Conservation (phyloP, 495 filamentous ascomycete genomes). For the Xylaria grammica region DNA sequence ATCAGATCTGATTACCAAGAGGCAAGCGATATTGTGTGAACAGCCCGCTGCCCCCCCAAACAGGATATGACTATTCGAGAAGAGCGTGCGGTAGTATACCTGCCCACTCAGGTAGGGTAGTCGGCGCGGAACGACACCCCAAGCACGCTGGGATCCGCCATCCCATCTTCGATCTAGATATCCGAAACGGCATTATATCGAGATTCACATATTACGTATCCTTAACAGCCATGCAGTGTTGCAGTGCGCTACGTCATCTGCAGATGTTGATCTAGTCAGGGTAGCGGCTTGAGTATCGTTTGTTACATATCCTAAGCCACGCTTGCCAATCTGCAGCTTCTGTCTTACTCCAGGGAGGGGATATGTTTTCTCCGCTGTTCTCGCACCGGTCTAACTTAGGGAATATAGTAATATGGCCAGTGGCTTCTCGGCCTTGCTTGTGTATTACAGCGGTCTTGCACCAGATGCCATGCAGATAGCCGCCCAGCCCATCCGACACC, state of each 20-base stretch:
- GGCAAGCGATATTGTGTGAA: neutral
- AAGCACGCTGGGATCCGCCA: neutral
- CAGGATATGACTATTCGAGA: neutral
- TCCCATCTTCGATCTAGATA: constrained; percentile 18
- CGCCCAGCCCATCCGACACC: constrained; percentile 12
- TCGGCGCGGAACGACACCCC: neutral
- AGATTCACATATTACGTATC: constrained; percentile 4
- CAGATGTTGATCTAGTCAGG: constrained; percentile 7
- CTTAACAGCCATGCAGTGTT: constrained; percentile 4
- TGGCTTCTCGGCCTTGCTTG: constrained; percentile 3
- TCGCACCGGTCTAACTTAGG: neutral
- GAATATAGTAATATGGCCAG: neutral
- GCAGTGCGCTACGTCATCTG: constrained; percentile 18
- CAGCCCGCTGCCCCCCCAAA: neutral
- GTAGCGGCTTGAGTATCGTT: constrained; percentile 3
- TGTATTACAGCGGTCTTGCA: constrained; percentile 4
- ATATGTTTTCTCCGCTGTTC: neutral
- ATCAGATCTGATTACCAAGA: constrained; percentile 1
- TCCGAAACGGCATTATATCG: constrained; percentile 12
- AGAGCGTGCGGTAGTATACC: neutral
- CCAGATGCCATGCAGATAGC: constrained; percentile 22
- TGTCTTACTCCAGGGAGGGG: neutral
- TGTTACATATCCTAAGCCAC: constrained; percentile 10
- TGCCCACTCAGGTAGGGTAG: constrained; percentile 3
- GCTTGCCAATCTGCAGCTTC: constrained; percentile 6